Evolutionary conservation across 768 basidiomycete genomes (phyloP).

Genomic region (Hericium rajendrae): DNA sequence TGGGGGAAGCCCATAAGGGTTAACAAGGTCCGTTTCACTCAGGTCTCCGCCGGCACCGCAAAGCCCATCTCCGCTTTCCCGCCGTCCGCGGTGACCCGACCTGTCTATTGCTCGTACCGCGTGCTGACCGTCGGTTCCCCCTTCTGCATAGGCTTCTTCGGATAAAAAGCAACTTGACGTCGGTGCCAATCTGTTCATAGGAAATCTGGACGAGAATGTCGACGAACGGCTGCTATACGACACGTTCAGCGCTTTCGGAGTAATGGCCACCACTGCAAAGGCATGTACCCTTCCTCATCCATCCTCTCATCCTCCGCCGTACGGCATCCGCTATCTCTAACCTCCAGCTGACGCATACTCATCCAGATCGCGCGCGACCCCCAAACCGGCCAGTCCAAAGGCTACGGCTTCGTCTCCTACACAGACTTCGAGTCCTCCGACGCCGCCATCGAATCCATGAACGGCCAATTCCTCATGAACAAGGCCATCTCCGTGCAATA

Average conservation of each 20-base stretch:
- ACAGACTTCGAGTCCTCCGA: constrained; percentile 97
- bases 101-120: neutral
- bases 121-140: neutral
- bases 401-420: constrained; percentile 95
- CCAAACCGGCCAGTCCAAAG: constrained; percentile 76
- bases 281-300: constrained; percentile 28
- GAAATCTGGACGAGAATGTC: constrained; percentile 90
- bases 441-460: constrained; percentile 94
- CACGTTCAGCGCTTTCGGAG: constrained; percentile 91
- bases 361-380: constrained; percentile 86
- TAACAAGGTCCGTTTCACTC: constrained; percentile 69
- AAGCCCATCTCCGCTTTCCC: neutral
- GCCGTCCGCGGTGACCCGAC: neutral
- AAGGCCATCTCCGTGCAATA: constrained; percentile 96
- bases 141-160: constrained; percentile 68
- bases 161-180: constrained; percentile 98
- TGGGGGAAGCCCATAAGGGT: constrained; percentile 99
- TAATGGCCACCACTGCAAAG: constrained; percentile 88
- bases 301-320: neutral
- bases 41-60: neutral
- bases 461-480: constrained; percentile 96
- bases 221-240: constrained; percentile 90
- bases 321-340: neutral
- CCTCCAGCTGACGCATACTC: constrained; percentile 3
- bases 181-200: constrained; percentile 95